phyloP scores from a whole-genome alignment of 2,329 filamentous ascomycete species.

The Arthrobotrys pseudoclavata region DNA sequence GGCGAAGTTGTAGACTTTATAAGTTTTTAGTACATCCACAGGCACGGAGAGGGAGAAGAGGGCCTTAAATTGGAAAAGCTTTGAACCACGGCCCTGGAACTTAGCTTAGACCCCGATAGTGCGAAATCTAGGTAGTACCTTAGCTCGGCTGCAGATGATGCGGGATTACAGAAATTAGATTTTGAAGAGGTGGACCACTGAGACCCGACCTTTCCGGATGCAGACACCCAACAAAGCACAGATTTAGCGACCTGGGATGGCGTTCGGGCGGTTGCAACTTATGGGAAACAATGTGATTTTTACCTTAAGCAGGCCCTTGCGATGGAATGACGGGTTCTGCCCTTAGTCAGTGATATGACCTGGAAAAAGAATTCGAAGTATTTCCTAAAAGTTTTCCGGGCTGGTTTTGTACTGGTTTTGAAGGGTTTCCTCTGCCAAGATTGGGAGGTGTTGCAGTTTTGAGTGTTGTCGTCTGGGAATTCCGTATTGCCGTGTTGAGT shows the following conservation, averaged over 20 bases:
- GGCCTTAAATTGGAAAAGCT: constrained; percentile 56
- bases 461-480: constrained; percentile 27
- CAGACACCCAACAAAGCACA: constrained; percentile 58
- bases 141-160: constrained; percentile 54
- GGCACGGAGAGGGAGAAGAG: constrained; percentile 26
- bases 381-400: constrained; percentile 3
- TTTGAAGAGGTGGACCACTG: constrained; percentile 54
- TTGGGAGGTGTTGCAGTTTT: constrained; percentile 44
- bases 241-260: constrained; percentile 48
- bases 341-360: constrained; percentile 16
- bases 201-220: constrained; percentile 58
- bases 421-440: constrained; percentile 5
- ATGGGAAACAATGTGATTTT: constrained; percentile 53
- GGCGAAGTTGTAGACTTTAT: constrained; percentile 59
- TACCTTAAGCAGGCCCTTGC: constrained; percentile 37
- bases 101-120: constrained; percentile 45
- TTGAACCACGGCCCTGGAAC: constrained; percentile 59
- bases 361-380: neutral
- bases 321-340: constrained; percentile 24
- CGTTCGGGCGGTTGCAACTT: constrained; percentile 57
- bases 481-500: constrained; percentile 22
- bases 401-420: constrained; percentile 4
- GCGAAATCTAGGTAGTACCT: constrained; percentile 42
- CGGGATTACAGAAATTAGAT: constrained; percentile 58
- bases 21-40: constrained; percentile 39